These are phyloP conservation scores for Rosa rugosa DNA, from an alignment of 306 rosid genomes.

Conservation along the genomic window DNA sequence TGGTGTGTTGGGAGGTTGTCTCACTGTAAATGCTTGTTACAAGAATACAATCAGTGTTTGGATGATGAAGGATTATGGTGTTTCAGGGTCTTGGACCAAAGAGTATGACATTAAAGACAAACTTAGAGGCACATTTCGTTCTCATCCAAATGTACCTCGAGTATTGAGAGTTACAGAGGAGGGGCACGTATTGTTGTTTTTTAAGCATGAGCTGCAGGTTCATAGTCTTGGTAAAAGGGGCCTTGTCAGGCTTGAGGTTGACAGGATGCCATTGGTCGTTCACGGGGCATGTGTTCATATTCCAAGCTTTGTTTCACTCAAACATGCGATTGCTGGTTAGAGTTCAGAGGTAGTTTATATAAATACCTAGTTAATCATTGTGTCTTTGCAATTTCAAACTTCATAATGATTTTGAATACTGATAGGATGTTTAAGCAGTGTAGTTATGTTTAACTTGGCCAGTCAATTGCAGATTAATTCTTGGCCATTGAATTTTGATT, in stretches of 20 bases:
- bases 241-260: background rate
- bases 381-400: background rate
- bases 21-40: background rate
- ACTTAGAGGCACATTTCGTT: background rate
- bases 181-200: background rate
- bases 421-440: background rate
- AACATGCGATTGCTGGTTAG: background rate
- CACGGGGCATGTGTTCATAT: constrained; percentile 6
- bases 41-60: background rate
- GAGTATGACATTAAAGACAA: constrained; percentile 5
- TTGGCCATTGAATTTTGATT: background rate
- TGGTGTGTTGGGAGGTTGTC: background rate
- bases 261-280: constrained; percentile 4
- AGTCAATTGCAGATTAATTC: background rate
- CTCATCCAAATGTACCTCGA: background rate
- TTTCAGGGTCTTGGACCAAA: background rate
- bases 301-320: constrained; percentile 6
- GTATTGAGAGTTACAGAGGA: constrained; percentile 1
- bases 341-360: background rate
- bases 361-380: background rate
- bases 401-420: background rate
- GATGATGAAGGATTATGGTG: constrained; percentile 17
- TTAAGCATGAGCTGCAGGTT: background rate
- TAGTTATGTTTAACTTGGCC: background rate
- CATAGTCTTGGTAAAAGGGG: background rate